Percentiles rank a stretch among this genome's conserved stretches.
Evolutionary conservation across 176 grass and related monocot species (phyloP).

Genomic region (Triticum turgidum): DNA sequence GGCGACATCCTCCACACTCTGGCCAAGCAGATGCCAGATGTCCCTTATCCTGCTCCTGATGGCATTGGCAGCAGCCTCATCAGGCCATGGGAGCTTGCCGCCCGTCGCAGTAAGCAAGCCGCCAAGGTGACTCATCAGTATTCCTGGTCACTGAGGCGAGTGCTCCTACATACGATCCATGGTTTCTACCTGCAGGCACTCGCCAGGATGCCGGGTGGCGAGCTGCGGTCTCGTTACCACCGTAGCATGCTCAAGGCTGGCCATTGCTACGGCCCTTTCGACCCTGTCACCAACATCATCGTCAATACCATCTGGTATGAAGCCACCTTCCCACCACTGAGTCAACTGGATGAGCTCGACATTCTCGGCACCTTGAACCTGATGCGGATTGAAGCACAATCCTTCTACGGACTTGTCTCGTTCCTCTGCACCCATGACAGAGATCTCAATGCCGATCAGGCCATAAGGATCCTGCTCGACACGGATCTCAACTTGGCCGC

Average conservation of each 20-base stretch:
- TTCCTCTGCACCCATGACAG: background rate
- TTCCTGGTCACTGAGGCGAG: background rate
- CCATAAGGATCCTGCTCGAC: background rate
- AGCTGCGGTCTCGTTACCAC: background rate
- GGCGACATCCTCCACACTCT: background rate
- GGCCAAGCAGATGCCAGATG: background rate
- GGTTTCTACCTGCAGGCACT: background rate
- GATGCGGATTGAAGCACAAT: background rate
- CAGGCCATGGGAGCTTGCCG: background rate
- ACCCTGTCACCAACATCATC: slow-evolving; percentile 2
- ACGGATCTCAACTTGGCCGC: background rate
- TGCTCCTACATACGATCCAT: background rate
- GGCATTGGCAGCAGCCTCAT: background rate
- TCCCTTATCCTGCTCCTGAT: background rate
- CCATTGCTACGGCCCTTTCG: slow-evolving; percentile 2
- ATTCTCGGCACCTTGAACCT: background rate
- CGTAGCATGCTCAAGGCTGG: slow-evolving; percentile 8
- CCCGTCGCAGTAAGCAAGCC: background rate
- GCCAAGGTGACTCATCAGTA: background rate
- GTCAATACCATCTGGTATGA: background rate
- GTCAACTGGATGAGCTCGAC: background rate
- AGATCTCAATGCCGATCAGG: background rate
- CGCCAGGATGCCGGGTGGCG: background rate
- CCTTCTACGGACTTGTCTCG: background rate
- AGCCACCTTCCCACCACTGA: background rate